Base-by-base conservation (phyloP, 108 stramenopile genomes). In the Cyclotella atomus region DNA sequence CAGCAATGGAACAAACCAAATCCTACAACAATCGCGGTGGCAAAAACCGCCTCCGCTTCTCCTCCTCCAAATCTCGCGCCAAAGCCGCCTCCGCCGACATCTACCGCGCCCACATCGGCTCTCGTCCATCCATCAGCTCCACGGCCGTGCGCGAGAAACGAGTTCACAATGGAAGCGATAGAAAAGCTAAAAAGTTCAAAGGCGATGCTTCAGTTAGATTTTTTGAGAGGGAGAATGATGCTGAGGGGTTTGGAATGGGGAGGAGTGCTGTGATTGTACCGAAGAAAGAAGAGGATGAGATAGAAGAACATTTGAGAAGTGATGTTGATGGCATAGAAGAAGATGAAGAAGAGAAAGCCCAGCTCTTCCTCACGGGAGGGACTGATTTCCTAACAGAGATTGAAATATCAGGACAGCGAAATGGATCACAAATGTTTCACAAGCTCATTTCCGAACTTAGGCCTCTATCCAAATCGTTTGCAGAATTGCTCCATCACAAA, bases 41-140 rank as follows among this genome's bases (percentile, higher is more conserved):
- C 27, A 92, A 89, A 54, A 94, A 91, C 60, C 87, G 91, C 28
- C 76, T 94, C 33, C 79, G 84, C 2, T 95, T 87, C 64, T 77
- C 86, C 23, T 87, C 89, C 24, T 68, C 86, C 20, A 89, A 85
- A 64, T 75, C 88, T 68, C 82, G 91, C 25, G 72, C 89, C 38
- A 90, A 92, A 66, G 60, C 56, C 46, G 91, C 91, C 19, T 89
- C 85, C 32, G 91, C 94, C 20, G 94, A 95, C 83, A 89, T 92
- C 24, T 95, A 91, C 71, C 91, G 94, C 19, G 71, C 68, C 38
- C 85, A 85, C 76, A 87, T 91, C 62, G 81, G 87, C 15, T 80
- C 84, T 27, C 45, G 49, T 47, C 64, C 78, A 54, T 86, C 84
- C 3, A 84, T 79, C 38, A 90, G 83, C 38, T 85, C 93, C n/a